phyloP scores from a whole-genome alignment of 2,329 filamentous ascomycete genomes.

The Akanthomyces dipterigenus region DNA sequence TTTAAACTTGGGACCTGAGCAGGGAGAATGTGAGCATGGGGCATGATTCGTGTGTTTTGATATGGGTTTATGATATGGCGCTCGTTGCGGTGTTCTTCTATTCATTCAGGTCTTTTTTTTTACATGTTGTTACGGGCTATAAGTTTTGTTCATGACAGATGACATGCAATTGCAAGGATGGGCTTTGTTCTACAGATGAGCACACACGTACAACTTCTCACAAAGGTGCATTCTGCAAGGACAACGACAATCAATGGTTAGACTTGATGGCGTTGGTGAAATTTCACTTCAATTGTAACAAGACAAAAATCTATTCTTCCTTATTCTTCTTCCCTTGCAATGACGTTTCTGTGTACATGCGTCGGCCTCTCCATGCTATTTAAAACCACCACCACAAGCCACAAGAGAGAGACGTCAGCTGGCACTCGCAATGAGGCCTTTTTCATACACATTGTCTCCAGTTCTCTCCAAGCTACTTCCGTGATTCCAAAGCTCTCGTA shows the following conservation, averaged over 20 bases:
- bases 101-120: neutral
- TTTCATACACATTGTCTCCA: neutral
- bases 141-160: neutral
- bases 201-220: neutral
- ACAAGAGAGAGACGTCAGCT: neutral
- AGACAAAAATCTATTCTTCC: conserved; percentile 12
- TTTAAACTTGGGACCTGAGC: conserved; percentile 24
- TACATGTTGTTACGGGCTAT: neutral
- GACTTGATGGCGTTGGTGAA: conserved; percentile 1
- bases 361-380: neutral
- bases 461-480: neutral
- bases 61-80: neutral
- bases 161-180: neutral
- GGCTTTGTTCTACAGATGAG: neutral
- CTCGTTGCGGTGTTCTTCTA: neutral
- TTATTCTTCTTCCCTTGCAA: conserved; percentile 6
- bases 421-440: neutral
- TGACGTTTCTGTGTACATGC: neutral
- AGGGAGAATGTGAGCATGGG: neutral
- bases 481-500: neutral
- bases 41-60: neutral
- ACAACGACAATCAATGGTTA: neutral
- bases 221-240: neutral
- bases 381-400: neutral
- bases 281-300: conserved; percentile 9